Evolutionary conservation across 2,329 filamentous ascomycete species (phyloP).

Genomic region (Esteya vermicola): DNA sequence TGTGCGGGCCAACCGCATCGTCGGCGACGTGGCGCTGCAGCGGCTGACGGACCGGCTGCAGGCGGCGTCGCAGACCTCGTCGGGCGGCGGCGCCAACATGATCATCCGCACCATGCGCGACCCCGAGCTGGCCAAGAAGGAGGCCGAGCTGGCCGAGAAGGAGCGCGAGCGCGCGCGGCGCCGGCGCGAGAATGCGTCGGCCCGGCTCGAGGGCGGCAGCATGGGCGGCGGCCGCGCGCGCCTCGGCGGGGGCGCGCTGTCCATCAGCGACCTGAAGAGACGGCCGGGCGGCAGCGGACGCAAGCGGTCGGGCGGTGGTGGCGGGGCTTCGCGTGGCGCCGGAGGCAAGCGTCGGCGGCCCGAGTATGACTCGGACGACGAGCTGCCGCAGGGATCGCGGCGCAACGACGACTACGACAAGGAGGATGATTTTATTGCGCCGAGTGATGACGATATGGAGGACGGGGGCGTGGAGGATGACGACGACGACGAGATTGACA

Average conservation of each 20-base stretch:
- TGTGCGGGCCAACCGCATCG: slow-evolving; percentile 50
- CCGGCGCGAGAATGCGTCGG: slow-evolving; percentile 52
- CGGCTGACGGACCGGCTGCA: slow-evolving; percentile 54
- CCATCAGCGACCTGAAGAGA: slow-evolving; percentile 56
- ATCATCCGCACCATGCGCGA: slow-evolving; percentile 59
- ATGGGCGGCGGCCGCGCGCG: slow-evolving; percentile 13
- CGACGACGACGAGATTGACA: slow-evolving; percentile 45
- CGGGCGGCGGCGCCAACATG: slow-evolving; percentile 41
- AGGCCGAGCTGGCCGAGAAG: slow-evolving; percentile 61
- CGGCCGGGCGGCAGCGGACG: slow-evolving; percentile 19
- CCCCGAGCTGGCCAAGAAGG: slow-evolving; percentile 59
- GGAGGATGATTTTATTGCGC: slow-evolving; percentile 65
- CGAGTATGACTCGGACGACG: slow-evolving; percentile 68
- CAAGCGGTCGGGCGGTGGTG: slow-evolving; percentile 35
- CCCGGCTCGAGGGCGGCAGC: slow-evolving; percentile 43
- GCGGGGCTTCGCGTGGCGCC: slow-evolving; percentile 33
- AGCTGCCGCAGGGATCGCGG: slow-evolving; percentile 44
- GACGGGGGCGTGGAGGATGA: slow-evolving; percentile 46
- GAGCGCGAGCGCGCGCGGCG: slow-evolving; percentile 54
- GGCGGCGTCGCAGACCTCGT: slow-evolving; percentile 39
- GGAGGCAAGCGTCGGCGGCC: slow-evolving; percentile 39
- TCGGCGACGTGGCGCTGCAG: slow-evolving; percentile 58
- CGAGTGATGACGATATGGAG: slow-evolving; percentile 53
- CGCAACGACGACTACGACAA: slow-evolving; percentile 65
- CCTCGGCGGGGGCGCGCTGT: slow-evolving; percentile 38